Evolutionary conservation across 2,329 filamentous ascomycete genomes (phyloP).

Genomic region (Colletotrichum sp.): DNA sequence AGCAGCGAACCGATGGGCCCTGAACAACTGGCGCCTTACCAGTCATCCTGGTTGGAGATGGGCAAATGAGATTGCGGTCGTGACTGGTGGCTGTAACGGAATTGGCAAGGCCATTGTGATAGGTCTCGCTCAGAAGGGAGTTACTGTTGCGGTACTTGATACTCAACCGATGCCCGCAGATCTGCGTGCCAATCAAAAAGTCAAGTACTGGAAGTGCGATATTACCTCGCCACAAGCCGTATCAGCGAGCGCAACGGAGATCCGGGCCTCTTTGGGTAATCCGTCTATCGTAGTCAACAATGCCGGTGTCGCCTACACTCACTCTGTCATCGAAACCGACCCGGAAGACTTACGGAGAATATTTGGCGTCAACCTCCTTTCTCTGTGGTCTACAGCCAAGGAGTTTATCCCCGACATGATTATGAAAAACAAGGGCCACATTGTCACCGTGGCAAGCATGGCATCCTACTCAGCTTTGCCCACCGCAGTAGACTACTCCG

Average conservation of each 20-base stretch:
- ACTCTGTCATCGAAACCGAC: constrained; percentile 42
- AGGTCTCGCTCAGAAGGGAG: constrained; percentile 24
- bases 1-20: background rate
- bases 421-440: constrained; percentile 52
- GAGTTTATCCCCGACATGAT: constrained; percentile 54
- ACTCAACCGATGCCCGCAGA: background rate
- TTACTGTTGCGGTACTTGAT: background rate
- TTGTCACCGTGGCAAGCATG: constrained; percentile 57
- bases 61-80: constrained; percentile 44
- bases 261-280: constrained; percentile 39
- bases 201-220: background rate
- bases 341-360: constrained; percentile 43
- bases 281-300: constrained; percentile 78
- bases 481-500: constrained; percentile 55
- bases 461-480: constrained; percentile 51
- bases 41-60: constrained; percentile 33
- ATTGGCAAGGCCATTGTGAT: constrained; percentile 42
- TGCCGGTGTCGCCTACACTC: constrained; percentile 57
- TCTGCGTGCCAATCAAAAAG: background rate
- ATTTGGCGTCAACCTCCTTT: constrained; percentile 53
- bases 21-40: background rate
- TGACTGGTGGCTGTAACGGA: constrained; percentile 48
- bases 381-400: constrained; percentile 49
- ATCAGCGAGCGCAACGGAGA: constrained; percentile 40
- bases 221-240: constrained; percentile 45